A percentile compares a stretch with the other conserved stretches of the same genome.
phyloP scores from a whole-genome alignment of 768 basidiomycete species.

The Suillus alpinus region DNA sequence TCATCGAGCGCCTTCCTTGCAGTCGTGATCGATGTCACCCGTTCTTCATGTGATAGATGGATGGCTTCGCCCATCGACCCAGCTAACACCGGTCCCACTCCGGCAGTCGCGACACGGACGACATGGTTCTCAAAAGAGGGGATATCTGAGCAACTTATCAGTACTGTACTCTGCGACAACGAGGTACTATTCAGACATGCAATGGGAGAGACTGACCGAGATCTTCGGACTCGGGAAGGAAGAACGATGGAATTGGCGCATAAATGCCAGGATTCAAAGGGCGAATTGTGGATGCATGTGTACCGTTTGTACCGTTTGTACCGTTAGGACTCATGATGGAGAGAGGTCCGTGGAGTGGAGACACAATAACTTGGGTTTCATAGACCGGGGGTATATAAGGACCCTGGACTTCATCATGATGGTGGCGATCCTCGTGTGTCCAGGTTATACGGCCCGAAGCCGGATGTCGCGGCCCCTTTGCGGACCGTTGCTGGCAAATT shows the following conservation, averaged over 20 bases:
- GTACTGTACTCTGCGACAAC: slow-evolving; percentile 6
- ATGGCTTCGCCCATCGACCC: slow-evolving; percentile 88
- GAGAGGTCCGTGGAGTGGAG: background rate
- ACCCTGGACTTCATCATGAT: background rate
- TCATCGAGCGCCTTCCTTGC: slow-evolving; percentile 72
- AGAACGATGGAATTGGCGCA: slow-evolving; percentile 87
- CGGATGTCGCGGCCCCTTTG: background rate
- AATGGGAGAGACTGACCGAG: slow-evolving; percentile 54
- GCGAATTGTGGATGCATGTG: slow-evolving; percentile 35
- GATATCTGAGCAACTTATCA: slow-evolving; percentile 43
- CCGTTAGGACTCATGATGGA: slow-evolving; percentile 37
- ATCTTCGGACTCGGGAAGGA: slow-evolving; percentile 71
- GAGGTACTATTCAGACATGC: slow-evolving; percentile 19
- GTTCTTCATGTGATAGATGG: slow-evolving; percentile 68
- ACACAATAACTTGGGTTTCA: slow-evolving; percentile 1
- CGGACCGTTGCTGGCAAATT: slow-evolving; percentile 7
- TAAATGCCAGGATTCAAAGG: slow-evolving; percentile 74
- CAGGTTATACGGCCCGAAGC: background rate
- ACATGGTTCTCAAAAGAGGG: slow-evolving; percentile 68
- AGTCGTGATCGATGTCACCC: slow-evolving; percentile 58
- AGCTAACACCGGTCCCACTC: slow-evolving; percentile 68
- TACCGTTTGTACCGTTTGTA: slow-evolving; percentile 17
- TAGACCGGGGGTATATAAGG: slow-evolving; percentile 14
- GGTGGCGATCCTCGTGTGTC: slow-evolving; percentile 3
- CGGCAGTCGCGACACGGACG: slow-evolving; percentile 57